Percentiles rank a stretch among this genome's conserved stretches.
phyloP scores from a whole-genome alignment of 2,329 filamentous ascomycete genomes.

The Pseudopyricularia cyperi region DNA sequence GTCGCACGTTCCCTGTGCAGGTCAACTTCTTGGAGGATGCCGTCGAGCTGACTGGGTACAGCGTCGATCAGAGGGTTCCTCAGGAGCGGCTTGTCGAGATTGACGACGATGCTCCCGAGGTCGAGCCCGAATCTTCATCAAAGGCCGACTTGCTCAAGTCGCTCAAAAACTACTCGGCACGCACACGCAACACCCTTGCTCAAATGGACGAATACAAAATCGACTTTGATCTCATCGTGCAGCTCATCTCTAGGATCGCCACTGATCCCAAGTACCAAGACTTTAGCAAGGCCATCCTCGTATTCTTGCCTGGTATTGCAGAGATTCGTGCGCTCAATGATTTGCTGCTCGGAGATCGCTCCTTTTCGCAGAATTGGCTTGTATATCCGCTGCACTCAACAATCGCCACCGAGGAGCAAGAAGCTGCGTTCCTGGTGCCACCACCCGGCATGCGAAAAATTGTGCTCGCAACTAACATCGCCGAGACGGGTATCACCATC shows the following conservation, averaged over 20 bases:
- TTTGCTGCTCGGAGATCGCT: conserved; percentile 62
- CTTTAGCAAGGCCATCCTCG: conserved; percentile 83
- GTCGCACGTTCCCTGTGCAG: conserved; percentile 83
- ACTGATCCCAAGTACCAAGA: conserved; percentile 48
- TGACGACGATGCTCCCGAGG: conserved; percentile 45
- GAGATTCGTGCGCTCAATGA: conserved; percentile 87
- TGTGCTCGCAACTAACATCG: conserved; percentile 93
- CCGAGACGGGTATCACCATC: conserved; percentile 96
- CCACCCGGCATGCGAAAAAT: conserved; percentile 78
- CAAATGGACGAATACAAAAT: conserved; percentile 85
- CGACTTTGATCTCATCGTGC: conserved; percentile 75
- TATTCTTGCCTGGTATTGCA: conserved; percentile 88
- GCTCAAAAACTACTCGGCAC: conserved; percentile 59
- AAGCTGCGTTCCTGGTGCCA: conserved; percentile 79
- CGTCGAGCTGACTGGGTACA: conserved; percentile 73
- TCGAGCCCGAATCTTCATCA: conserved; percentile 36
- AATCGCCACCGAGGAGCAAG: conserved; percentile 92
- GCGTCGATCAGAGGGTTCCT: conserved; percentile 30
- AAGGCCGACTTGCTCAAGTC: conserved; percentile 47
- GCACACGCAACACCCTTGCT: conserved; percentile 61
- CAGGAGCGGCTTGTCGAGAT: conserved; percentile 46
- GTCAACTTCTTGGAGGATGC: conserved; percentile 87
- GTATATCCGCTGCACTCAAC: conserved; percentile 86
- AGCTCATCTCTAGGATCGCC: conserved; percentile 65
- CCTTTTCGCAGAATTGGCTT: conserved; percentile 63